Evolutionary conservation across 768 basidiomycete genomes (phyloP), one percentile per base, ranked within the genome.

Genomic region (Lentinus tigrinus): DNA sequence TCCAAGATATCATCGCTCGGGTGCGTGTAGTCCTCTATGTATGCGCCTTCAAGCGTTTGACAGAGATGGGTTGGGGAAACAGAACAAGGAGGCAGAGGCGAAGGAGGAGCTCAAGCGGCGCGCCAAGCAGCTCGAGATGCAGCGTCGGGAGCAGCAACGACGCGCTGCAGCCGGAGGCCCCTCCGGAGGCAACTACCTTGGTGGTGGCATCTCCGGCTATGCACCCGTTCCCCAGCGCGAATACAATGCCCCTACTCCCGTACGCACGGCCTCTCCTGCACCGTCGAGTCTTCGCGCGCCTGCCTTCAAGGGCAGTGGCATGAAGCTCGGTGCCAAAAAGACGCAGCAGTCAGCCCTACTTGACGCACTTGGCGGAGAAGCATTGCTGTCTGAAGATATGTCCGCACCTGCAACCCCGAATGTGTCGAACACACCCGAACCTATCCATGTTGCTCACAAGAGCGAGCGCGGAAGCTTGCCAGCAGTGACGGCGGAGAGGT

Each of bases 61-160:
- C 27, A 17, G 44, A 17, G 27, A 6, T 17, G 56, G 21, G 40
- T 13, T 24, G 3, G 28, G 23, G 19, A 9, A 34, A 17, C 63
- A 95, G 89, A 98, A 99, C 79, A 98, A 98, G 75, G 97, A 99
- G 75, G 94, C 94, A 6, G 97, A 99, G 68, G 97, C 96, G 2
- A 99, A 99, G 71, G 97, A 99, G 71, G 96, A 98, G 69, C 88
- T 99, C 69, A 98, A 98, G 72, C 87, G 97, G 39, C 89, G 96
- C 28, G 95, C 97, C 0, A 97, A 97, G 71, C 95, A 98, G 68
- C 85, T 99, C 60, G 97, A 99, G 73, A 91, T 97, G 87, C 97
- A 98, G 69, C 86, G 96, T 40, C 81, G 95, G 34, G 96, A 99
- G 70, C 93, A 95, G 71, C 93, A 96, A 64, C 81, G 85, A 58